A percentile compares a stretch with the other conserved stretches of the same genome.
Evolutionary conservation across 1,284 basidiomycete genomes (phyloP).

Genomic region (Trametes versicolor): DNA sequence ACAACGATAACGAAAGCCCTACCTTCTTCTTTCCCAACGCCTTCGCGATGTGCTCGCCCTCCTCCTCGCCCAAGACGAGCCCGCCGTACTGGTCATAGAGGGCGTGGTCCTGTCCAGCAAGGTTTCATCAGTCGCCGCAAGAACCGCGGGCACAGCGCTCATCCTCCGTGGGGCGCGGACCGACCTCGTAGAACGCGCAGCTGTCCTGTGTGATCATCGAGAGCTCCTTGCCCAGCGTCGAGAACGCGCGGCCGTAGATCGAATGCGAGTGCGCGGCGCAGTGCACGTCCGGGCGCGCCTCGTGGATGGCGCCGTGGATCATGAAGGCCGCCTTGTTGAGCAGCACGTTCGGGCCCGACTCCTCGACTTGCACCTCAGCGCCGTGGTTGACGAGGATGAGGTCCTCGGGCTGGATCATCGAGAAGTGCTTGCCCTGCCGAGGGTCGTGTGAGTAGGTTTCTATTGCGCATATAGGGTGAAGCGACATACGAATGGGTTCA

Average conservation of each 20-base stretch:
- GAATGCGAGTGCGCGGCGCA: slow-evolving; percentile 75
- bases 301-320: slow-evolving; percentile 65
- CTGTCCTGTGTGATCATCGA: slow-evolving; percentile 63
- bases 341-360: slow-evolving; percentile 50
- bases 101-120: slow-evolving; percentile 42
- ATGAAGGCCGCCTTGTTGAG: slow-evolving; percentile 61
- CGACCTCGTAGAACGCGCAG: slow-evolving; percentile 54
- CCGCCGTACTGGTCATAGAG: slow-evolving; percentile 62
- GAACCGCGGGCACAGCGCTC: too few relatives aligned
- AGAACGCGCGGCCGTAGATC: slow-evolving; percentile 69
- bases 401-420: slow-evolving; percentile 55
- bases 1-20: slow-evolving; percentile 38
- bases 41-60: slow-evolving; percentile 64
- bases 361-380: slow-evolving; percentile 54
- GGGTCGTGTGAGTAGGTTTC: neutral
- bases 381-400: slow-evolving; percentile 59
- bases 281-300: slow-evolving; percentile 67
- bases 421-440: slow-evolving; percentile 53
- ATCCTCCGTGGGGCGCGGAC: neutral
- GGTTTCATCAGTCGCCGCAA: neutral
- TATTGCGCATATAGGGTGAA: neutral
- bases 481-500: slow-evolving; percentile 55
- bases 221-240: slow-evolving; percentile 63
- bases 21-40: slow-evolving; percentile 58
- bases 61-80: slow-evolving; percentile 65